Evolutionary conservation across 2,329 filamentous ascomycete species (phyloP).

Genomic region (Neofusicoccum ribis): DNA sequence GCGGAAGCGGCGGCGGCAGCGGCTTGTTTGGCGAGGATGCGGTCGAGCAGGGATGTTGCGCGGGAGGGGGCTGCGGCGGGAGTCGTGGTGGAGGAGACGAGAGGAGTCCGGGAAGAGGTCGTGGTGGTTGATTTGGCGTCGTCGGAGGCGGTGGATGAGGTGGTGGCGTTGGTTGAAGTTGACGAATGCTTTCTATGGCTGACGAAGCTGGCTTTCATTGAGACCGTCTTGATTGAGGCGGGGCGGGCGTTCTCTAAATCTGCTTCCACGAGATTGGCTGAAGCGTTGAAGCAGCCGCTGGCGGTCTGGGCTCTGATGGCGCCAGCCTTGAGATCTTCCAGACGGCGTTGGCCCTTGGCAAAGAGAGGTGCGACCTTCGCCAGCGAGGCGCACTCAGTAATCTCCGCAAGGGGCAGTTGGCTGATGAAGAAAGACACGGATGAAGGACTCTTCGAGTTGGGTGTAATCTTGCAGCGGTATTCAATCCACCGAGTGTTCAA

Average conservation of each 20-base stretch:
- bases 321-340: slow-evolving; percentile 68
- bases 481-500: slow-evolving; percentile 48
- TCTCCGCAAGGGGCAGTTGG: slow-evolving; percentile 56
- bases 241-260: neutral
- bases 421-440: slow-evolving; percentile 59
- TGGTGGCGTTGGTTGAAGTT: neutral
- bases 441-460: slow-evolving; percentile 42
- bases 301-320: slow-evolving; percentile 39
- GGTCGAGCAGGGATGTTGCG: slow-evolving; percentile 49
- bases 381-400: slow-evolving; percentile 55
- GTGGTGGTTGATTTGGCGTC: slow-evolving; percentile 9
- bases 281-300: neutral
- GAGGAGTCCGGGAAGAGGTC: slow-evolving; percentile 22
- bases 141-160: neutral
- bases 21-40: slow-evolving; percentile 53
- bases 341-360: slow-evolving; percentile 65
- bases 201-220: neutral
- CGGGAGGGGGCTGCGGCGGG: slow-evolving; percentile 33
- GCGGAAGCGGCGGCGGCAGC: slow-evolving; percentile 38
- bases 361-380: slow-evolving; percentile 58
- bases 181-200: neutral
- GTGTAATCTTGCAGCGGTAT: slow-evolving; percentile 38
- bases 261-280: neutral
- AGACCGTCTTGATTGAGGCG: neutral
- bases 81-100: slow-evolving; percentile 26